These are phyloP conservation scores for Aspergillus wentii DNA, from an alignment of 495 filamentous ascomycete species.

Conservation along the genomic window DNA sequence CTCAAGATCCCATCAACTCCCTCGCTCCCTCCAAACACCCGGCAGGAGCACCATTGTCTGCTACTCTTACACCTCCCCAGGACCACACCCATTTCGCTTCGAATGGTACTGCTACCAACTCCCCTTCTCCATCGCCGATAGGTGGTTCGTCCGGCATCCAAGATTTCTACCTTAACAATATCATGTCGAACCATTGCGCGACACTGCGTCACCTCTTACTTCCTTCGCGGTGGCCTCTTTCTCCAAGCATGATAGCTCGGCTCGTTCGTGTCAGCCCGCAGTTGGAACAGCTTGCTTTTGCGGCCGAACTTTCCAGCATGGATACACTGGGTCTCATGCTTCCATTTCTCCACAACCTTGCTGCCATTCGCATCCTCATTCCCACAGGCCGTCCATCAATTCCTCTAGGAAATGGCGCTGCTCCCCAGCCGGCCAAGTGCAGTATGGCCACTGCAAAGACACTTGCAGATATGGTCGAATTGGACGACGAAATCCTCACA, in stretches of 20 bases:
- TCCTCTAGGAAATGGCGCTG: background rate
- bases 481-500: slow-evolving; percentile 30
- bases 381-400: slow-evolving; percentile 19
- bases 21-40: slow-evolving; percentile 24
- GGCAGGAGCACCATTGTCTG: slow-evolving; percentile 8
- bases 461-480: slow-evolving; percentile 30
- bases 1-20: slow-evolving; percentile 20
- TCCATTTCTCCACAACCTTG: slow-evolving; percentile 45
- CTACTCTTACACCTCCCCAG: slow-evolving; percentile 25
- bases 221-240: slow-evolving; percentile 51
- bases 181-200: slow-evolving; percentile 43
- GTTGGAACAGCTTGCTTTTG: slow-evolving; percentile 53
- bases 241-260: slow-evolving; percentile 39
- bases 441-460: slow-evolving; percentile 15
- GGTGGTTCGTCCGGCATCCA: slow-evolving; percentile 27
- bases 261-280: slow-evolving; percentile 52
- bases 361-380: slow-evolving; percentile 38
- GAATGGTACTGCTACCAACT: slow-evolving; percentile 14
- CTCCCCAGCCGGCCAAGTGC: slow-evolving; percentile 3
- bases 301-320: slow-evolving; percentile 38
- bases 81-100: slow-evolving; percentile 10
- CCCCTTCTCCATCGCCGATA: slow-evolving; percentile 22
- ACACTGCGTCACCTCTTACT: slow-evolving; percentile 53
- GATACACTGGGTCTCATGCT: slow-evolving; percentile 38
- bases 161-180: slow-evolving; percentile 38